phyloP scores from a whole-genome alignment of 371 early-diverging fungal genomes.

The Batkoa obscura region DNA sequence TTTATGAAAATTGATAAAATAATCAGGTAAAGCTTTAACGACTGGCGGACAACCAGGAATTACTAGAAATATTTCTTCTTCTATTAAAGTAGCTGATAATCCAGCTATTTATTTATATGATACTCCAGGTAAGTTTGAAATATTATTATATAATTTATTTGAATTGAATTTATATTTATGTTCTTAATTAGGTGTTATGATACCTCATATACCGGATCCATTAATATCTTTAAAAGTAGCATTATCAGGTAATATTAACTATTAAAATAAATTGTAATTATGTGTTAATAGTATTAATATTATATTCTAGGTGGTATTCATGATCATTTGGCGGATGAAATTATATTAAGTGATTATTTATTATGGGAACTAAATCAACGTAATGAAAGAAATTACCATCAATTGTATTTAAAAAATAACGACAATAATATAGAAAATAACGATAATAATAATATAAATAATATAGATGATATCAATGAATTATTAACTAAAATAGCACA shows the following conservation, averaged over 20 bases:
- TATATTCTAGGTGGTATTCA: slow-evolving; percentile 47
- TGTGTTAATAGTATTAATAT: slow-evolving; percentile 6
- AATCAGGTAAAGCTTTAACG: slow-evolving; percentile 50
- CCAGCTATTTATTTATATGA: slow-evolving; percentile 81
- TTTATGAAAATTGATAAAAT: neutral
- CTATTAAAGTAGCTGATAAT: slow-evolving; percentile 64
- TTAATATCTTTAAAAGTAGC: slow-evolving; percentile 56
- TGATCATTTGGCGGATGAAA: slow-evolving; percentile 62
- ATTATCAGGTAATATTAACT: slow-evolving; percentile 31
- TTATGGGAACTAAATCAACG: slow-evolving; percentile 57
- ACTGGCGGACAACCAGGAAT: slow-evolving; percentile 82
- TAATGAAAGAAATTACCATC: slow-evolving; percentile 18
- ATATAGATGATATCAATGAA: slow-evolving; percentile 24
- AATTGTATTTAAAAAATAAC: too few relatives aligned
- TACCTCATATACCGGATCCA: slow-evolving; percentile 62
- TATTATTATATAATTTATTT: neutral
- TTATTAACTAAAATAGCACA: slow-evolving; percentile 39
- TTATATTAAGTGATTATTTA: slow-evolving; percentile 72
- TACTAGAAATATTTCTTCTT: slow-evolving; percentile 58
- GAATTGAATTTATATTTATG: neutral
- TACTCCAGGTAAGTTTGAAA: slow-evolving; percentile 42
- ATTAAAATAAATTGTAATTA: neutral
- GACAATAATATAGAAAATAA: too few relatives aligned
- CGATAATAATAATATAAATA: too few relatives aligned
- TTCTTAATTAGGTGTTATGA: slow-evolving; percentile 36